Evolutionary conservation across 305 asterid genomes (phyloP).

Genomic region (Lippia alba): DNA sequence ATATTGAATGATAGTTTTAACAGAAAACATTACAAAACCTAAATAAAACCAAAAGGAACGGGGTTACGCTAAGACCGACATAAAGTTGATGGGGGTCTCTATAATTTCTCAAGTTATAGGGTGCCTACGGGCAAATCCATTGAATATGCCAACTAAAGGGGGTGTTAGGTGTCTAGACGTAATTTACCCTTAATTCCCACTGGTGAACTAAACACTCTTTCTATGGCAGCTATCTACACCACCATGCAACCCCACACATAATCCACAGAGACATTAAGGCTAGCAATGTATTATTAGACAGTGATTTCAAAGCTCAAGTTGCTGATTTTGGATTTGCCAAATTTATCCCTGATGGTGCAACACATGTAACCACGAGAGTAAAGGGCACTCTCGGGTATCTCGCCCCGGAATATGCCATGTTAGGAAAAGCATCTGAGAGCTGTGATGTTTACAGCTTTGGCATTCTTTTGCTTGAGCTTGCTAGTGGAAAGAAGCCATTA

Average conservation of each 20-base stretch:
- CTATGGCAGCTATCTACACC: conserved; percentile 68
- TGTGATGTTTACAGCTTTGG: conserved; percentile 82
- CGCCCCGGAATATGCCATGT: conserved; percentile 79
- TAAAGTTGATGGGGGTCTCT: no score
- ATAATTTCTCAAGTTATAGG: no score
- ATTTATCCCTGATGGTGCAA: conserved; percentile 80
- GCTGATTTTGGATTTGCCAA: conserved; percentile 82
- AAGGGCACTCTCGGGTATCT: conserved; percentile 85
- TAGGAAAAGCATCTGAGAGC: conserved; percentile 77
- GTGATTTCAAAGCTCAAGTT: conserved; percentile 69
- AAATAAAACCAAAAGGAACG: no score
- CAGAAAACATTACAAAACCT: no score
- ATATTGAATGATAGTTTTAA: no score
- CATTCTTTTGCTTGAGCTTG: conserved; percentile 79
- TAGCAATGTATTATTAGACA: conserved; percentile 72
- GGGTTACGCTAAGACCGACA: no score
- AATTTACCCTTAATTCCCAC: neutral
- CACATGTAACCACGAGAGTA: conserved; percentile 71
- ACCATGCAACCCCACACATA: conserved; percentile 70
- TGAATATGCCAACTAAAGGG: no score
- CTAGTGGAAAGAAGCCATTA: conserved; percentile 75
- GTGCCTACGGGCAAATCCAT: no score
- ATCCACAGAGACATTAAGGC: conserved; percentile 82
- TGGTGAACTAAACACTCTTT: conserved; percentile 27
- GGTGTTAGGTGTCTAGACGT: no score